phyloP scores from a whole-genome alignment of 2,329 filamentous ascomycete species.

The Curvularia spicifera region DNA sequence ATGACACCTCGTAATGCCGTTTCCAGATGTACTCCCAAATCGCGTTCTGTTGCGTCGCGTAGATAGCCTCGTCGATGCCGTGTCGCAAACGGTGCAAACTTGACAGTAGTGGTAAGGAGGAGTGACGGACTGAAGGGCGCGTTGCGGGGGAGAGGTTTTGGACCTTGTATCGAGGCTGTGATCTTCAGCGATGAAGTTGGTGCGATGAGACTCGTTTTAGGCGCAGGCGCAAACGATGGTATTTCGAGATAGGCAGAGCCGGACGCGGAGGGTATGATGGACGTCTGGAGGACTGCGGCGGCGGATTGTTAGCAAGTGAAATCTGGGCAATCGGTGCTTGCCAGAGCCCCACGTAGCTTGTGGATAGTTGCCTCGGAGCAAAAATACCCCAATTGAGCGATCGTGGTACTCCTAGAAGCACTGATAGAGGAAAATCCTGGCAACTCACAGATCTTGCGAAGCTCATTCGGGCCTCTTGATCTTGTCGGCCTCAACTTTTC shows the following conservation, averaged over 20 bases:
- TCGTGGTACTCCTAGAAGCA: not conserved
- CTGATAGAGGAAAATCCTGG: too few species aligned
- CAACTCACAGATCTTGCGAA: slow-evolving; percentile 83
- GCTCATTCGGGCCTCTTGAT: slow-evolving; percentile 69
- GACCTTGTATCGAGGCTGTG: slow-evolving; percentile 90
- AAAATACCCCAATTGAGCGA: not conserved
- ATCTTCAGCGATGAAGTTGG: slow-evolving; percentile 79
- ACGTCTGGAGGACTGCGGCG: slow-evolving; percentile 79
- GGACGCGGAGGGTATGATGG: slow-evolving; percentile 88
- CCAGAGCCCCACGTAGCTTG: not conserved
- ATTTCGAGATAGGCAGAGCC: slow-evolving; percentile 86
- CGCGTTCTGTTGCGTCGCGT: slow-evolving; percentile 83
- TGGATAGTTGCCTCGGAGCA: not conserved
- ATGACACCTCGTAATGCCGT: slow-evolving; percentile 87
- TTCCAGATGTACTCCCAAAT: slow-evolving; percentile 89
- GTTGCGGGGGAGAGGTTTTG: slow-evolving; percentile 85
- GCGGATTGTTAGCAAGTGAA: slow-evolving; percentile 20
- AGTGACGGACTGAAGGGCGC: slow-evolving; percentile 92
- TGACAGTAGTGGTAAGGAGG: slow-evolving; percentile 89
- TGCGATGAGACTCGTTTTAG: slow-evolving; percentile 56
- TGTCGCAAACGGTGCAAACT: slow-evolving; percentile 94
- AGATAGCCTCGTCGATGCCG: slow-evolving; percentile 82
- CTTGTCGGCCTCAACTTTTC: slow-evolving; percentile 59
- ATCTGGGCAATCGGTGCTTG: not conserved
- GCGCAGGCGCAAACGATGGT: slow-evolving; percentile 53